Conservation (phyloP, 1,284 basidiomycete species). For the Malassezia psittaci region DNA sequence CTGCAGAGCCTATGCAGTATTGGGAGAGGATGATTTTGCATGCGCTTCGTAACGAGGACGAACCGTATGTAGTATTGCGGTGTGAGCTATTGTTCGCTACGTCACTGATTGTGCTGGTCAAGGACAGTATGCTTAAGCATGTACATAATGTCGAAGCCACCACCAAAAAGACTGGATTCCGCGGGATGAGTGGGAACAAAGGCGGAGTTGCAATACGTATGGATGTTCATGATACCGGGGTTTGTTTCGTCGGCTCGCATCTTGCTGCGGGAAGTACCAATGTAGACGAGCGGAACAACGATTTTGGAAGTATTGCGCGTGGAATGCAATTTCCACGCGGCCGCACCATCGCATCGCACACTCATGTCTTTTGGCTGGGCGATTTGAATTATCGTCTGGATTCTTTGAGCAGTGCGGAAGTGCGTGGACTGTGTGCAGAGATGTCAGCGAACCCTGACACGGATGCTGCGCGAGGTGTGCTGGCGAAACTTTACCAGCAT, state of each 20-base stretch:
- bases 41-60: conserved; percentile 54
- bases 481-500: conserved; percentile 63
- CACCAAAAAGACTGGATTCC: conserved; percentile 88
- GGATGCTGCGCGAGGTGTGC: conserved; percentile 52
- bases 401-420: conserved; percentile 64
- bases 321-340: conserved; percentile 79
- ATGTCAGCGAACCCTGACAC: not conserved
- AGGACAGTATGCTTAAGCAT: conserved; percentile 62
- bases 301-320: conserved; percentile 75
- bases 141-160: conserved; percentile 85
- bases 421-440: conserved; percentile 57
- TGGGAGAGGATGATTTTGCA: conserved; percentile 80
- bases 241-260: conserved; percentile 93
- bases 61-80: conserved; percentile 66
- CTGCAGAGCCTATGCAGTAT: conserved; percentile 64
- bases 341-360: conserved; percentile 75
- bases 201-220: conserved; percentile 79
- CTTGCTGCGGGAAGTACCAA: conserved; percentile 86
- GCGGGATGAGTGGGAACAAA: conserved; percentile 92
- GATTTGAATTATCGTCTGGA: conserved; percentile 91
- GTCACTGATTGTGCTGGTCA: conserved; percentile 74
- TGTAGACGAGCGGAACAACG: conserved; percentile 77
- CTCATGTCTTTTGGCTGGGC: conserved; percentile 80
- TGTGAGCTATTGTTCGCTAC: conserved; percentile 95
- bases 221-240: conserved; percentile 75